A percentile compares a stretch with the other conserved stretches of the same genome.
Evolutionary conservation across 495 filamentous ascomycete species (phyloP).

Genomic region (Tuber umbilicatum): DNA sequence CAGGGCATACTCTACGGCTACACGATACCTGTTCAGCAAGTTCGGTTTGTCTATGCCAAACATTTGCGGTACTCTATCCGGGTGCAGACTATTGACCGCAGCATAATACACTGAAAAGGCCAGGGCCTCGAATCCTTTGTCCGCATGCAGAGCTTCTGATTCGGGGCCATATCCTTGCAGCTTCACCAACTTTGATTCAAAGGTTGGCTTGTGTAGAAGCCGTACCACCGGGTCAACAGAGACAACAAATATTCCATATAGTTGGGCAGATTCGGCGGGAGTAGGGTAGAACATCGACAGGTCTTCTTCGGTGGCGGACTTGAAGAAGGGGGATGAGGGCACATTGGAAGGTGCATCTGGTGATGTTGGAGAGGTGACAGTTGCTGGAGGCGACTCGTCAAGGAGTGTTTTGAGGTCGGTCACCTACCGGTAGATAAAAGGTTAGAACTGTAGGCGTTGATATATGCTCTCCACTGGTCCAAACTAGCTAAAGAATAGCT

Average conservation of each 20-base stretch:
- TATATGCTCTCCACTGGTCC: not conserved
- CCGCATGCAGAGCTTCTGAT: conserved; percentile 52
- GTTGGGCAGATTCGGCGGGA: conserved; percentile 24
- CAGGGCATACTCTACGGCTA: conserved; percentile 72
- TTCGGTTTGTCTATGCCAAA: conserved; percentile 53
- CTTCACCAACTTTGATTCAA: conserved; percentile 34
- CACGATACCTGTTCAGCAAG: conserved; percentile 63
- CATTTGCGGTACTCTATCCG: conserved; percentile 48
- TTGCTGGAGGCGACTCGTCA: conserved; percentile 7
- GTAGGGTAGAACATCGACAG: conserved; percentile 20
- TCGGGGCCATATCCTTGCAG: conserved; percentile 17
- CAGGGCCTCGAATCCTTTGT: conserved; percentile 55
- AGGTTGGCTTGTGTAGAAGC: conserved; percentile 59
- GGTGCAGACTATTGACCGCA: conserved; percentile 57
- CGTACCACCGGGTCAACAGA: conserved; percentile 69
- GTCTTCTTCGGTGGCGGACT: conserved; percentile 15
- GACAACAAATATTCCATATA: conserved; percentile 63
- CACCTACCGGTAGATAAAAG: conserved; percentile 9
- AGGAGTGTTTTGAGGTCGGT: conserved; percentile 25
- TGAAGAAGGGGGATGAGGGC: conserved; percentile 20
- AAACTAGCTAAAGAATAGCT: not conserved
- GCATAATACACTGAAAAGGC: conserved; percentile 76
- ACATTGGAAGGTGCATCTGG: not conserved
- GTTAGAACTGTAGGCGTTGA: not conserved
- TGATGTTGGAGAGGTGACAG: not conserved